Conservation (phyloP, 1,284 basidiomycete genomes). For the Calocybe gambosa region DNA sequence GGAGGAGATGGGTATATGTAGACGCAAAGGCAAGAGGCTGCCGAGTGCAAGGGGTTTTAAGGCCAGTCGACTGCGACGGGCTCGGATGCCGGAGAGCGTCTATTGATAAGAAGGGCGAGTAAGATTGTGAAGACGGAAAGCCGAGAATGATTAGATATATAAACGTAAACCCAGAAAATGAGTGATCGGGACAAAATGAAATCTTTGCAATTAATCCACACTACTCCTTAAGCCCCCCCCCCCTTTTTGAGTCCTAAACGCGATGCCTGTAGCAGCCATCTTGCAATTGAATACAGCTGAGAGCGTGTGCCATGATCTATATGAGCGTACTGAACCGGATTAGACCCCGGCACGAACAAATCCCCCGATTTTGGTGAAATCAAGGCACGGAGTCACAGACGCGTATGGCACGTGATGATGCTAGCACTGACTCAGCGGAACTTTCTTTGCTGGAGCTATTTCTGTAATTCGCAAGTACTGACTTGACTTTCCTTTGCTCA, state of each 20-base stretch:
- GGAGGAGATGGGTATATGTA: background rate
- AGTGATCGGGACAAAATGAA: too few relatives aligned
- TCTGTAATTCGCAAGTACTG: too few relatives aligned
- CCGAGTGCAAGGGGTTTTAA: background rate
- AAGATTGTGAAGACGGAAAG: background rate
- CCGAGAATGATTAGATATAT: background rate
- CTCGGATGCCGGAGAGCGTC: background rate
- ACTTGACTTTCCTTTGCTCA: too few relatives aligned
- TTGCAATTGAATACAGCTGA: too few relatives aligned
- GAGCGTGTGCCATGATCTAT: too few relatives aligned
- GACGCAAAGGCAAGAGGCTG: background rate
- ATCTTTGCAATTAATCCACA: too few relatives aligned
- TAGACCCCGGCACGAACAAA: background rate
- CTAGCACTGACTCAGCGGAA: too few relatives aligned
- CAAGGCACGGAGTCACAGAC: background rate
- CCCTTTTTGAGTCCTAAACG: too few relatives aligned
- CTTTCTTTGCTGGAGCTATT: too few relatives aligned
- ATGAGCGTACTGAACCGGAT: too few relatives aligned
- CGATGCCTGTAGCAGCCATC: too few relatives aligned
- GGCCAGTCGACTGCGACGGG: background rate
- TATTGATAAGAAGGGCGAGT: background rate
- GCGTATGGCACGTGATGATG: background rate
- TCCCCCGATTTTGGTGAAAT: background rate
- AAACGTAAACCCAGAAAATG: background rate
- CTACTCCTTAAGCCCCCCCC: too few relatives aligned